Evolutionary conservation across 2,329 filamentous ascomycete species (phyloP), one percentile per base, ranked within the genome.

Genomic region (Diaporthe citrichinensis): DNA sequence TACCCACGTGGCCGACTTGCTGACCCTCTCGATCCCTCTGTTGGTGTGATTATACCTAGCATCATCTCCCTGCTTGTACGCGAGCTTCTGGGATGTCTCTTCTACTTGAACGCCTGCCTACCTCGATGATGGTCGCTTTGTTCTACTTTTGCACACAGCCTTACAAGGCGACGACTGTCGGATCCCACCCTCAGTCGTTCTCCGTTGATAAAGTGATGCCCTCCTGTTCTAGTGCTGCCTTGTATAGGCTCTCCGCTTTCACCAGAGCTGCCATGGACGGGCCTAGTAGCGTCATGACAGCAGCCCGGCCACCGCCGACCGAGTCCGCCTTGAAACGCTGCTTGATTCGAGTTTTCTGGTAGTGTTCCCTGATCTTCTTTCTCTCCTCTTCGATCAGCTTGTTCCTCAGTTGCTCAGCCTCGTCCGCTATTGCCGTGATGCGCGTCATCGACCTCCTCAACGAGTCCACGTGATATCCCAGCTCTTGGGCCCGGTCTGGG

Each of bases 381-480:
- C 93, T 95, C 76, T 92, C 86, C 71, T 87, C 88, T 57, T 91
- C 90, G 23, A 97, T 90, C 72, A 91, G 88, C n/a, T 89, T 88
- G 71, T 92, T 87, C 41, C 94, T 90, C 77, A 94, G 94, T 73
- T 87, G 87, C 81, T 98, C 96, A 0, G 97, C 97, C 79, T 95
- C 93, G 20, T 91, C 89, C 0, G 94, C 94, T 1, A 98, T 94
- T 23, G 93, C 92, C 74, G 94, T 90, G 83, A 98, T 96, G 36
- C 97, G 92, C 76, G 93, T 91, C 74, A 92, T 88, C 0, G 95
- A 96, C 76, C 93, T 91, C 76, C 91, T 90, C 20, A 99, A 88
- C 14, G 95, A 96, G 82, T 98, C 94, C 10, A 94, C 92, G 62
- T 98, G 89, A 77, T 94, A 95, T 9, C 92, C 92, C 20, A 98